Evolutionary conservation across 2,329 filamentous ascomycete species (phyloP).

Genomic region (Colletotrichum melonis): DNA sequence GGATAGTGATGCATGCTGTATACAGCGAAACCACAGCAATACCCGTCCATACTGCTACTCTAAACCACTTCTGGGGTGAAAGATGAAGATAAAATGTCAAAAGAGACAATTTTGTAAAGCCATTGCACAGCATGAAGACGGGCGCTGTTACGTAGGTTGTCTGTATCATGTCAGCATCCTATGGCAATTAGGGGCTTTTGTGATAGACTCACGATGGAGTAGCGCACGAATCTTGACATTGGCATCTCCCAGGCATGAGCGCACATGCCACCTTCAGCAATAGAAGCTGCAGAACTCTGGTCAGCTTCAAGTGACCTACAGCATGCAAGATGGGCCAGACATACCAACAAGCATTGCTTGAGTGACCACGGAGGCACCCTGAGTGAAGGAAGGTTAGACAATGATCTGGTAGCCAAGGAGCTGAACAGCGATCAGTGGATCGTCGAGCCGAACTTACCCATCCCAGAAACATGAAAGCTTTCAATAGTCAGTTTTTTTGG

Average conservation of each 20-base stretch:
- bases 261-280: conserved; percentile 19
- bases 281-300: neutral
- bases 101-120: conserved; percentile 50
- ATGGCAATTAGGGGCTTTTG: too few species aligned
- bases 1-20: conserved; percentile 46
- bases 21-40: conserved; percentile 46
- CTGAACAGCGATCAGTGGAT: neutral
- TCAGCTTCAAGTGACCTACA: neutral
- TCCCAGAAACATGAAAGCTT: conserved; percentile 4
- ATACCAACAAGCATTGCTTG: conserved; percentile 20
- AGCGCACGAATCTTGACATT: conserved; percentile 18
- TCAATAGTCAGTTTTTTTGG: neutral
- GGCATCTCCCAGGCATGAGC: conserved; percentile 38
- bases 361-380: conserved; percentile 25
- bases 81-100: conserved; percentile 52
- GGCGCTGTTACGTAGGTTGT: conserved; percentile 39
- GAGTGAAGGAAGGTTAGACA: neutral
- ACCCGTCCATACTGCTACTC: conserved; percentile 42
- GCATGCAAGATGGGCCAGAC: neutral
- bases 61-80: conserved; percentile 48
- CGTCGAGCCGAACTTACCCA: neutral
- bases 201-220: conserved; percentile 28
- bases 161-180: neutral
- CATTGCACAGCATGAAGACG: conserved; percentile 49
- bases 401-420: neutral